These are phyloP conservation scores for Colletotrichum australisinense DNA, from an alignment of 2,329 filamentous ascomycete genomes.

Conservation along the genomic window DNA sequence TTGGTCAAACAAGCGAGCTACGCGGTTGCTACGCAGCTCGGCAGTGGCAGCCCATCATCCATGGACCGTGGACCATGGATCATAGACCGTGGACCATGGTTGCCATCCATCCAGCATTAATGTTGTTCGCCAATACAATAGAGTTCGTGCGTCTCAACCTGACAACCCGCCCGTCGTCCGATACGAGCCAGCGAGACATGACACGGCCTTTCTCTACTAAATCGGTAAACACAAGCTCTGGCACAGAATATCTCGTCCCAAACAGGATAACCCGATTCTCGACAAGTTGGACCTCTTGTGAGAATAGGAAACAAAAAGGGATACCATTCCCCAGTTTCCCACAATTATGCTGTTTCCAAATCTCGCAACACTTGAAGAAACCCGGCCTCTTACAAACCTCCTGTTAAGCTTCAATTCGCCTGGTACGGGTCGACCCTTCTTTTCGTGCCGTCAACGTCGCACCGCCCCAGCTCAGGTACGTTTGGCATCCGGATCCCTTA, in stretches of 20 bases:
- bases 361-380: not conserved
- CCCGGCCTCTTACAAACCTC: conserved; percentile 16
- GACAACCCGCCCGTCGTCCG: conserved; percentile 28
- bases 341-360: not conserved
- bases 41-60: not conserved
- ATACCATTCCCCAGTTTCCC: conserved; percentile 11
- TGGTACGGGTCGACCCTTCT: not conserved
- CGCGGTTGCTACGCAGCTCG: not conserved
- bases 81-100: too few relatives aligned
- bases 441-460: conserved; percentile 13
- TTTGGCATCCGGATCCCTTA: conserved; percentile 4
- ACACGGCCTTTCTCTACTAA: conserved; percentile 13
- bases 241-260: not conserved
- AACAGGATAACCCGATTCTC: not conserved
- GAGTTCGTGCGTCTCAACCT: conserved; percentile 32
- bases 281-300: not conserved
- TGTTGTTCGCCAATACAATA: not conserved
- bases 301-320: conserved; percentile 7
- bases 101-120: not conserved
- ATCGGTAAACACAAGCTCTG: not conserved
- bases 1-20: not conserved
- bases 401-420: conserved; percentile 9
- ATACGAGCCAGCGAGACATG: conserved; percentile 27
- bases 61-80: not conserved
- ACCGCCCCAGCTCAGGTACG: conserved; percentile 1